Conservation (phyloP, 2,329 filamentous ascomycete genomes). For the Fusarium metavorans region DNA sequence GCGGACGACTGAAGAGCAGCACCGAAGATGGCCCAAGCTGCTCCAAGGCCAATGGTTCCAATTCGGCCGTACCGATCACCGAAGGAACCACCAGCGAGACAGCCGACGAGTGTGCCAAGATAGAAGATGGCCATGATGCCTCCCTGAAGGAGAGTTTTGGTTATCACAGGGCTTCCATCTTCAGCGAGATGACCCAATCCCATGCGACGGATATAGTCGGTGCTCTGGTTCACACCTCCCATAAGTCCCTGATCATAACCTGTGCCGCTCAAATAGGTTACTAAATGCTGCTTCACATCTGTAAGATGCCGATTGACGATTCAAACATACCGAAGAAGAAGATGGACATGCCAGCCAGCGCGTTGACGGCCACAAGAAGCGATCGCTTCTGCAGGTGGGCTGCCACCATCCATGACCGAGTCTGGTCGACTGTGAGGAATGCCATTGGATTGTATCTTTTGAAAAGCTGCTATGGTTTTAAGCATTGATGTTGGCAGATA, state of each 20-base stretch:
- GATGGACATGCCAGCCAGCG: conserved; percentile 72
- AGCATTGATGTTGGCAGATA: neutral
- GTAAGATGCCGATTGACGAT: neutral
- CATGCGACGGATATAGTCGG: conserved; percentile 74
- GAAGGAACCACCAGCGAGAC: conserved; percentile 71
- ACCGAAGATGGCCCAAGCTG: conserved; percentile 69
- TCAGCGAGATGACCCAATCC: conserved; percentile 70
- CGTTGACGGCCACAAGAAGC: conserved; percentile 72
- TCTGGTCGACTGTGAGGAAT: neutral
- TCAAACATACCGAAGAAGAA: conserved; percentile 69
- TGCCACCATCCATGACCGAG: neutral
- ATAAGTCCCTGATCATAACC: conserved; percentile 67
- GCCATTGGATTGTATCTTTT: neutral
- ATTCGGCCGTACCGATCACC: conserved; percentile 74
- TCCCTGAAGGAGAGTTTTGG: conserved; percentile 58
- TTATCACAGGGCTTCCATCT: conserved; percentile 62
- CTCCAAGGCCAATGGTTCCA: conserved; percentile 71
- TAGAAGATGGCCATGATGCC: conserved; percentile 57
- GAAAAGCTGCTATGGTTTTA: neutral
- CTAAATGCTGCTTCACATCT: no score
- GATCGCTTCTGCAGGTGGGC: neutral
- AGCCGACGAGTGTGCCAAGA: conserved; percentile 71
- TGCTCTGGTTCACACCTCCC: conserved; percentile 75
- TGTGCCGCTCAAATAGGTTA: neutral
- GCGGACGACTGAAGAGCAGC: conserved; percentile 75